These are phyloP conservation scores for Bisporella sp. DNA, from an alignment of 2,329 filamentous ascomycete species.

Conservation along the genomic window DNA sequence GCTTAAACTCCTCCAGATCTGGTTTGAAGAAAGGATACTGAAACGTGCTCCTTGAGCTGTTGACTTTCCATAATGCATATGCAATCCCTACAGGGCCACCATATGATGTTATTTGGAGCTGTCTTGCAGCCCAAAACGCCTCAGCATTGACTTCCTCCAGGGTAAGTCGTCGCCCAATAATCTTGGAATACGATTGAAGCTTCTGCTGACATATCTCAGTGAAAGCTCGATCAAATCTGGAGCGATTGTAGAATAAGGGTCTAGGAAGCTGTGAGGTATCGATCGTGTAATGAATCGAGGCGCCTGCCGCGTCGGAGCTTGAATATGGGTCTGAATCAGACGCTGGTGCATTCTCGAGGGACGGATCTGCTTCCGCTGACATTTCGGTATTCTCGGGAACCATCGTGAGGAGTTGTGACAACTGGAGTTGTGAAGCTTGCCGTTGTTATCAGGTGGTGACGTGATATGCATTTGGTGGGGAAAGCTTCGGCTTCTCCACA, in stretches of 20 bases:
- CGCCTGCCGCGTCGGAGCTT: not conserved
- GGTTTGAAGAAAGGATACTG: slow-evolving; percentile 25
- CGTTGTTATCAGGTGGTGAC: no score
- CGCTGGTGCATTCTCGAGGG: not conserved
- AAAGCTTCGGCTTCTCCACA: no score
- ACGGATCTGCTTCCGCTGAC: no score
- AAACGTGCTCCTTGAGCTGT: slow-evolving; percentile 14
- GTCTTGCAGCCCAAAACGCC: slow-evolving; percentile 21
- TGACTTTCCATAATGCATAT: slow-evolving; percentile 19
- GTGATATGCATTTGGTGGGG: no score
- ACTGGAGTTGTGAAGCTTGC: no score
- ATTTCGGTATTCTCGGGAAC: no score
- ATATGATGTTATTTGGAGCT: slow-evolving; percentile 21
- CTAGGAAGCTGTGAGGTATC: not conserved
- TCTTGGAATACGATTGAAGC: not conserved
- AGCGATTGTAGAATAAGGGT: no score
- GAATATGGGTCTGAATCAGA: not conserved
- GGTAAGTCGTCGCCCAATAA: slow-evolving; percentile 16
- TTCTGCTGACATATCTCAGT: not conserved
- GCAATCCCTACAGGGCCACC: slow-evolving; percentile 14
- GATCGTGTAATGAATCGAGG: not conserved
- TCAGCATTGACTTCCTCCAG: slow-evolving; percentile 23
- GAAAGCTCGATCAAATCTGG: no score
- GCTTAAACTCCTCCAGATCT: slow-evolving; percentile 19
- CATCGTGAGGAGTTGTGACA: no score